Conservation (phyloP, 148 eudicot genomes). For the Arbutus unedo region DNA sequence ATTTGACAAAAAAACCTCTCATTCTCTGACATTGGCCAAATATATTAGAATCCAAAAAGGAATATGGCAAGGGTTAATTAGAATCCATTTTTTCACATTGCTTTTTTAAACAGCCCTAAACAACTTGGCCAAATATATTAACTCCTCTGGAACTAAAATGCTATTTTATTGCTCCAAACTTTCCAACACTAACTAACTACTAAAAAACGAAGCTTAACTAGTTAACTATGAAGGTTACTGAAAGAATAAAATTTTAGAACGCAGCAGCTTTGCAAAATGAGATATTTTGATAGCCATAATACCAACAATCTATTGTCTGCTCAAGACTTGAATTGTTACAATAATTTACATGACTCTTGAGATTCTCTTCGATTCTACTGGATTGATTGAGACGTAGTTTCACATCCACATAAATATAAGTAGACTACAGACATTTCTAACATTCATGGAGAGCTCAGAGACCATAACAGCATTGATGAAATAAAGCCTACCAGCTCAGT, state of each 20-base stretch:
- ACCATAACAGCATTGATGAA: background rate
- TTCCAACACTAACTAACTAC: background rate
- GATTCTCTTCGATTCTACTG: background rate
- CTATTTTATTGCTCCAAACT: background rate
- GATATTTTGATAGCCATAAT: background rate
- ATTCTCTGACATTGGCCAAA: no score
- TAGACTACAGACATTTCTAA: background rate
- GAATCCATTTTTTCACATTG: background rate
- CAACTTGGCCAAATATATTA: background rate
- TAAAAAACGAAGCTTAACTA: background rate
- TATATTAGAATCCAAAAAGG: no score
- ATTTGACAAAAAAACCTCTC: no score
- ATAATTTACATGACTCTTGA: background rate
- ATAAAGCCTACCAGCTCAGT: conserved; percentile 16
- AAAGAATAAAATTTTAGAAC: background rate
- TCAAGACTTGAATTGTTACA: background rate
- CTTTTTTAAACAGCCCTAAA: background rate
- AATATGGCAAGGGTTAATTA: background rate
- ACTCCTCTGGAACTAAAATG: background rate
- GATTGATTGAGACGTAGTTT: background rate
- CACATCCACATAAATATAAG: background rate
- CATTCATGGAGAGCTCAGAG: background rate
- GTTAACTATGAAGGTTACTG: background rate
- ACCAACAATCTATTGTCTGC: background rate
- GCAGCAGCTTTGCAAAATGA: background rate